Evolutionary conservation across 768 basidiomycete genomes (phyloP).

Genomic region (Daedalea quercina): DNA sequence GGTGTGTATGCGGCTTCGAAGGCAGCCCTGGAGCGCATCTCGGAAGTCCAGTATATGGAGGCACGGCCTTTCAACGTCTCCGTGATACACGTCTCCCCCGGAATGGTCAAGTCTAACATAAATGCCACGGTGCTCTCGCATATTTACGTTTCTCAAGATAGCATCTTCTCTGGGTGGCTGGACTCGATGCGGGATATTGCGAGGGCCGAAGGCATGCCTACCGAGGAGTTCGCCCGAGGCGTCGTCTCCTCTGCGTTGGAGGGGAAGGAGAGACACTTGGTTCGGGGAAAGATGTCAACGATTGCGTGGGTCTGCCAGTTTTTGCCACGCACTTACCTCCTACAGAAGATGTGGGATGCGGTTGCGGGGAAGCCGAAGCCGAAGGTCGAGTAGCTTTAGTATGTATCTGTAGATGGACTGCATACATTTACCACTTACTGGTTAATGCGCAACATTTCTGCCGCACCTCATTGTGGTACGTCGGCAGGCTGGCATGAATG

Average conservation of each 20-base stretch:
- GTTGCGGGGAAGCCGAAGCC: conserved; percentile 2
- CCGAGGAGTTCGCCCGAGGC: conserved; percentile 10
- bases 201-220: not conserved
- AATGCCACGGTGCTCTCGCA: conserved; percentile 29
- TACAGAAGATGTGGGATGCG: conserved; percentile 11
- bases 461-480: too few relatives aligned
- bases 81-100: conserved; percentile 66
- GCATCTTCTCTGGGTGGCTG: conserved; percentile 48
- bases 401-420: too few relatives aligned
- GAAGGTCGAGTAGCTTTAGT: not conserved
- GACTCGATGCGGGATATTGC: conserved; percentile 31
- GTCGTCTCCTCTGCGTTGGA: conserved; percentile 9
- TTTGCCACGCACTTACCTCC: conserved; percentile 13
- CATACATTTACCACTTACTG: too few relatives aligned
- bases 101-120: conserved; percentile 59
- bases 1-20: conserved; percentile 52
- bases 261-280: conserved; percentile 8
- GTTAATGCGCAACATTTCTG: too few relatives aligned
- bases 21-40: conserved; percentile 51
- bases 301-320: conserved; percentile 6
- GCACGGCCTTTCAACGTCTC: conserved; percentile 63
- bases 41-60: conserved; percentile 68
- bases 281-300: conserved; percentile 4
- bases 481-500: too few relatives aligned
- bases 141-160: conserved; percentile 39